Percentiles rank a stretch among this genome's conserved stretches.
These are phyloP conservation scores for Naganishia liquefaciens DNA, from an alignment of 1,284 basidiomycete species.

Conservation along the genomic window DNA sequence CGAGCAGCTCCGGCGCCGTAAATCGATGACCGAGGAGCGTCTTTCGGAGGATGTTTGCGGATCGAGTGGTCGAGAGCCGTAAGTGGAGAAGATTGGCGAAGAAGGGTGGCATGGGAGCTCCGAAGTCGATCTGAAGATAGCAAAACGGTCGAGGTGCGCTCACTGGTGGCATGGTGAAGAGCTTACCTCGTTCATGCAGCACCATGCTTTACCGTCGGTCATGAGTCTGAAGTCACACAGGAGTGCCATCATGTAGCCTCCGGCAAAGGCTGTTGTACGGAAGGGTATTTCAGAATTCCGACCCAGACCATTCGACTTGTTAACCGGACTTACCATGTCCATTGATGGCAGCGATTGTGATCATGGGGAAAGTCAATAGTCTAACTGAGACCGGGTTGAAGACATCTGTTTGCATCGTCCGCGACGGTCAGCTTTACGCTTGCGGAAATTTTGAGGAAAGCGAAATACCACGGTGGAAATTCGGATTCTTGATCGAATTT, in stretches of 20 bases:
- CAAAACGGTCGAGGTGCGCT: slow-evolving; percentile 33
- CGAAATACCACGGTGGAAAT: slow-evolving; percentile 71
- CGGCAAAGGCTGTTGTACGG: slow-evolving; percentile 67
- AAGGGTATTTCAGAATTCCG: neutral
- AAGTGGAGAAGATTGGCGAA: slow-evolving; percentile 67
- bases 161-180: neutral
- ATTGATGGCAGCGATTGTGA: slow-evolving; percentile 81
- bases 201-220: slow-evolving; percentile 77
- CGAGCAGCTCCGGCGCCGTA: slow-evolving; percentile 69
- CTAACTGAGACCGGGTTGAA: slow-evolving; percentile 49
- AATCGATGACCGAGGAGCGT: slow-evolving; percentile 80
- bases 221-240: slow-evolving; percentile 89
- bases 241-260: slow-evolving; percentile 74
- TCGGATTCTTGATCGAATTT: slow-evolving; percentile 63
- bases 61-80: slow-evolving; percentile 54
- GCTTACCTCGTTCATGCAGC: slow-evolving; percentile 88
- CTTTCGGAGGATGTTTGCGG: slow-evolving; percentile 66
- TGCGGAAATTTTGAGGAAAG: neutral
- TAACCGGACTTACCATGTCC: slow-evolving; percentile 63
- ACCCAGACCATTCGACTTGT: neutral
- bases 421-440: slow-evolving; percentile 14
- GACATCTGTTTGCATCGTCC: slow-evolving; percentile 44
- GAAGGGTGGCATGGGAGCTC: slow-evolving; percentile 73
- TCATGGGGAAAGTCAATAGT: slow-evolving; percentile 55
- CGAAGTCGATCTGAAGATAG: slow-evolving; percentile 70